These are phyloP conservation scores for Cercospora janseana DNA, from an alignment of 2,329 filamentous ascomycete species.

Conservation along the genomic window DNA sequence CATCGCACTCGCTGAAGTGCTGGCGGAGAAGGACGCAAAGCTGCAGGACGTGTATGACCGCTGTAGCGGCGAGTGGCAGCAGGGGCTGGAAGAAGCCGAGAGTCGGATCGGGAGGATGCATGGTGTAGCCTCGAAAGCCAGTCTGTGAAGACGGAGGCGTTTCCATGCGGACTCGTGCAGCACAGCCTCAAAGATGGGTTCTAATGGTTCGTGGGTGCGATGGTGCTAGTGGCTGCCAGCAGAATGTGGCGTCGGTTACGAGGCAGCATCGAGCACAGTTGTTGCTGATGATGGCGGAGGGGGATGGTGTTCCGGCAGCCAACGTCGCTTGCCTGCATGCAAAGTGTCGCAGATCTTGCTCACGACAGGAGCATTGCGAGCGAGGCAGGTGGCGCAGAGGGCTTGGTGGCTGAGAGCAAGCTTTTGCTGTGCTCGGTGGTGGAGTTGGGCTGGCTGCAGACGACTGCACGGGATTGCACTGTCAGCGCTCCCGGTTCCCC, in stretches of 20 bases:
- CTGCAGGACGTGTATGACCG: slow-evolving; percentile 24
- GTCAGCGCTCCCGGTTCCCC: too few relatives aligned
- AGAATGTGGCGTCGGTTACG: slow-evolving; percentile 14
- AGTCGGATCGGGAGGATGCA: slow-evolving; percentile 31
- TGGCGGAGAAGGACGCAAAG: slow-evolving; percentile 24
- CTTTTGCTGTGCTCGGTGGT: background rate
- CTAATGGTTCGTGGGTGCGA: slow-evolving; percentile 1
- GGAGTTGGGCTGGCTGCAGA: too few relatives aligned
- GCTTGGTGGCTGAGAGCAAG: slow-evolving; percentile 1
- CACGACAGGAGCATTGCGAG: background rate
- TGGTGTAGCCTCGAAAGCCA: slow-evolving; percentile 10
- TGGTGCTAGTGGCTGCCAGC: slow-evolving; percentile 13
- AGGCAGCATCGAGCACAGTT: slow-evolving; percentile 1
- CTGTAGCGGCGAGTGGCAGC: slow-evolving; percentile 26
- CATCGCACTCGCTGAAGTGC: slow-evolving; percentile 36
- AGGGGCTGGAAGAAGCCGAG: slow-evolving; percentile 27
- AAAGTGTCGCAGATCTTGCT: slow-evolving; percentile 4
- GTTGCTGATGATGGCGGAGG: too few relatives aligned
- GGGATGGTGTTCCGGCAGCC: slow-evolving; percentile 2
- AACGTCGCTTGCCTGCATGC: slow-evolving; percentile 4
- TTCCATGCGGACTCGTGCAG: slow-evolving; percentile 3
- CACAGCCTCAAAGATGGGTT: background rate
- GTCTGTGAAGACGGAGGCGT: slow-evolving; percentile 15
- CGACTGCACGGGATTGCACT: too few relatives aligned
- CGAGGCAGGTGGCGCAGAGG: background rate